Evolutionary conservation across 2,329 filamentous ascomycete species (phyloP).

Genomic region (Ascosphaera apis): DNA sequence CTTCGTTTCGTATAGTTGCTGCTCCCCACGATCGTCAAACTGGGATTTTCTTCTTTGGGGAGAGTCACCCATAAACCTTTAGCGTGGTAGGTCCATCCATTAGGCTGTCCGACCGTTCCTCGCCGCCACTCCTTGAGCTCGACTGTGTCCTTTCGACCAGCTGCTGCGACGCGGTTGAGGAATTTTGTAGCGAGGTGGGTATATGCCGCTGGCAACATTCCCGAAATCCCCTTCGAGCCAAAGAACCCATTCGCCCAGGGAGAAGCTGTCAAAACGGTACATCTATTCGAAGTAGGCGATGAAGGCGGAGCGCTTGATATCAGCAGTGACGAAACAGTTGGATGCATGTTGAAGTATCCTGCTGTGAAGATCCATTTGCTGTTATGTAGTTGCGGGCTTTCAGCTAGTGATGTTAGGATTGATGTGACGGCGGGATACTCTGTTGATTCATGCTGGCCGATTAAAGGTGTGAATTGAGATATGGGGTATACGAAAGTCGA

Average conservation of each 20-base stretch:
- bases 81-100: conserved; percentile 92
- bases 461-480: conserved; percentile 66
- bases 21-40: conserved; percentile 66
- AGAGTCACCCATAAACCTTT: conserved; percentile 80
- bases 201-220: conserved; percentile 78
- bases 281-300: conserved; percentile 22
- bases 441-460: conserved; percentile 59
- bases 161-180: conserved; percentile 36
- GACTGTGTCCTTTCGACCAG: conserved; percentile 34
- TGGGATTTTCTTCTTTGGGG: conserved; percentile 36
- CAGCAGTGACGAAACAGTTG: conserved; percentile 56
- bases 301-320: conserved; percentile 39
- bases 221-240: conserved; percentile 64
- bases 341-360: conserved; percentile 94
- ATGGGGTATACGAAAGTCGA: conserved; percentile 69
- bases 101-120: conserved; percentile 57
- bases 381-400: conserved; percentile 33
- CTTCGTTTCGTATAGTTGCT: conserved; percentile 91
- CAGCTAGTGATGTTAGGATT: conserved; percentile 45
- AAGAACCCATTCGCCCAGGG: conserved; percentile 94
- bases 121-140: conserved; percentile 67
- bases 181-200: conserved; percentile 71
- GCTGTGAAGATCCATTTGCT: conserved; percentile 91
- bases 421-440: conserved; percentile 63
- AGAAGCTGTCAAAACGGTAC: conserved; percentile 76